A percentile compares a stretch with the other conserved stretches of the same genome.
phyloP scores from a whole-genome alignment of 805 yeast genomes.

The fission yeast (Schizosaccharomyces pombe) region DNA sequence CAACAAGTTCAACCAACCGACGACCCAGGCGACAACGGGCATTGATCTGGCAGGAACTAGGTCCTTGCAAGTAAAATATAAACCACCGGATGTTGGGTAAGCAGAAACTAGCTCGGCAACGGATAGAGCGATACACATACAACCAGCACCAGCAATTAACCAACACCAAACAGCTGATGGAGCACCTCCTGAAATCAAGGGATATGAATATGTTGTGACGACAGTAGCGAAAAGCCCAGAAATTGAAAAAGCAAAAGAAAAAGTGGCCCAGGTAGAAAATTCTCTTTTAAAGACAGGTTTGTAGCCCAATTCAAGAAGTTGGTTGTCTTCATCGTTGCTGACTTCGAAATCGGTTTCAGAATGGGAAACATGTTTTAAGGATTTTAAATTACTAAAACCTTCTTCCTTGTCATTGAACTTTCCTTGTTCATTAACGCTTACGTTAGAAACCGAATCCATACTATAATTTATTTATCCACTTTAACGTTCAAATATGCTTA shows the following conservation, averaged over 20 bases:
- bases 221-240: constrained; percentile 44
- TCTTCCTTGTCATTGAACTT: too few relatives aligned
- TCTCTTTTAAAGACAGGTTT: constrained; percentile 22
- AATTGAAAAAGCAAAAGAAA: constrained; percentile 40
- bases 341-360: not conserved
- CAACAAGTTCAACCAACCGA: constrained; percentile 12
- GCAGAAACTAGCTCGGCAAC: constrained; percentile 9
- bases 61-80: constrained; percentile 10
- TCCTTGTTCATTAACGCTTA: too few relatives aligned
- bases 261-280: constrained; percentile 36
- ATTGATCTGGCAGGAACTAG: constrained; percentile 11
- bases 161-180: constrained; percentile 44
- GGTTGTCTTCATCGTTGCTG: not conserved
- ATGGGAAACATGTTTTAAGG: not conserved
- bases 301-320: not conserved
- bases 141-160: constrained; percentile 31
- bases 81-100: constrained; percentile 12
- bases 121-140: constrained; percentile 11
- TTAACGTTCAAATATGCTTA: too few relatives aligned
- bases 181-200: constrained; percentile 32
- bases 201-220: constrained; percentile 28
- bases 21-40: constrained; percentile 12
- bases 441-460: too few relatives aligned
- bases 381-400: too few relatives aligned
- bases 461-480: too few relatives aligned